These are phyloP conservation scores for Chimonanthus salicifolius DNA, from an alignment of 164 flowering plant species.

Conservation along the genomic window DNA sequence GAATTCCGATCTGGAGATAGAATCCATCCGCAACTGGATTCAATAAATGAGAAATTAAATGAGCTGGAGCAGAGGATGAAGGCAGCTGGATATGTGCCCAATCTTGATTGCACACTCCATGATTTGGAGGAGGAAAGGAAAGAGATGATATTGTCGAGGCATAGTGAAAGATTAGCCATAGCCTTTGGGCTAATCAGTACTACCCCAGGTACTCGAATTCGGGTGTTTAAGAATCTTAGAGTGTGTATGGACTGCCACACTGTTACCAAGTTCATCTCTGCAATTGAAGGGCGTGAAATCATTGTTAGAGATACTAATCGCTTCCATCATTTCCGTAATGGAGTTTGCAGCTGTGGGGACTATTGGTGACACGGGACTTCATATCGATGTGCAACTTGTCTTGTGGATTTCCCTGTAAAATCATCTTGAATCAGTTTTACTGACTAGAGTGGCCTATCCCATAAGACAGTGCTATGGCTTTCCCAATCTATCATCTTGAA, in stretches of 20 bases:
- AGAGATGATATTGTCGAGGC: constrained; percentile 39
- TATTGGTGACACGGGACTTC: constrained; percentile 38
- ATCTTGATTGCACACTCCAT: constrained; percentile 49
- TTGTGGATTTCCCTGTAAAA: too few relatives aligned
- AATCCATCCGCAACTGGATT: constrained; percentile 16
- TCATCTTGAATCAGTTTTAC: not conserved
- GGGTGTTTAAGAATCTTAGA: constrained; percentile 64
- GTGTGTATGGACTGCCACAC: constrained; percentile 61
- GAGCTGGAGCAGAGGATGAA: constrained; percentile 57
- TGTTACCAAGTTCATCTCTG: constrained; percentile 55
- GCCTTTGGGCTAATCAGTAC: constrained; percentile 49
- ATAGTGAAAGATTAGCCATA: constrained; percentile 63
- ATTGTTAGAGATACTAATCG: constrained; percentile 62
- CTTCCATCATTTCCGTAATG: constrained; percentile 63
- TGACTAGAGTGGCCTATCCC: not conserved
- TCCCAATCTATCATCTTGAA: too few relatives aligned
- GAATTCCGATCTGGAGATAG: constrained; percentile 15
- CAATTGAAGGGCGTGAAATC: constrained; percentile 50
- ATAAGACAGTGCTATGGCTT: not conserved
- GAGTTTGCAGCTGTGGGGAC: constrained; percentile 65
- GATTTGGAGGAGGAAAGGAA: constrained; percentile 57
- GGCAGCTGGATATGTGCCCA: constrained; percentile 43
- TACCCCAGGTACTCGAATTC: constrained; percentile 33
- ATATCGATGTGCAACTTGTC: not conserved
- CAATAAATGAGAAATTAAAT: constrained; percentile 38